A percentile compares a stretch with the other conserved stretches of the same genome.
Conservation (phyloP, 2,329 filamentous ascomycete species). For the Botrytis paeoniae region DNA sequence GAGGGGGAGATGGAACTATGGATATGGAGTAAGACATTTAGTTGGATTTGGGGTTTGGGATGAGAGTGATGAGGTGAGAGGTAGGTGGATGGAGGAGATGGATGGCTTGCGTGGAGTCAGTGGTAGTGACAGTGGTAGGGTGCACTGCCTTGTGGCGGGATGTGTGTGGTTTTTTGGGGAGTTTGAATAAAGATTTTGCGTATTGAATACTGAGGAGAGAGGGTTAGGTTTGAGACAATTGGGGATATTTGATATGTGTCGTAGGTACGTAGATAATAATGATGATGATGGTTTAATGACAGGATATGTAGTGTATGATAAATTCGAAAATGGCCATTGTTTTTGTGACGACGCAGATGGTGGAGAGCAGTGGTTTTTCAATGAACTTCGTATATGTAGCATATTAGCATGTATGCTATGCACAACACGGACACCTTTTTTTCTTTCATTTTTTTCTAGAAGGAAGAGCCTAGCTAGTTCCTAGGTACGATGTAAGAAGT, state of each 20-base stretch:
- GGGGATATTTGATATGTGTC: not conserved
- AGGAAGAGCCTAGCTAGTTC: not conserved
- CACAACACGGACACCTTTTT: not conserved
- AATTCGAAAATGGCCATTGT: not conserved
- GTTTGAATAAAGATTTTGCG: no score
- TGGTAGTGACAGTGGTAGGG: not conserved
- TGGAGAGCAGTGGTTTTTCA: no score
- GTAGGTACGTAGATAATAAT: not conserved
- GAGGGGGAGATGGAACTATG: no score
- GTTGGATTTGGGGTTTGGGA: not conserved
- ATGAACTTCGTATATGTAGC: not conserved
- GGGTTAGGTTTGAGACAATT: not conserved
- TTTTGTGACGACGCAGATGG: no score
- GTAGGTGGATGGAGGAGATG: not conserved
- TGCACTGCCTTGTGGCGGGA: not conserved
- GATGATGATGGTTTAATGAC: no score
- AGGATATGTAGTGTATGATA: not conserved
- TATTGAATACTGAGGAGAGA: not conserved
- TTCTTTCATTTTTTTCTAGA: not conserved
- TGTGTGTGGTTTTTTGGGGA: not conserved
- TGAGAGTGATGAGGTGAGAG: not conserved
- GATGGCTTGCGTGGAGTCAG: not conserved
- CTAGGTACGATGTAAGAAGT: not conserved
- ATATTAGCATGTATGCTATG: no score
- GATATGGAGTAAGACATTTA: not conserved